Conservation (phyloP, 257 asterid genomes). For the Rauvolfia tetraphylla region DNA sequence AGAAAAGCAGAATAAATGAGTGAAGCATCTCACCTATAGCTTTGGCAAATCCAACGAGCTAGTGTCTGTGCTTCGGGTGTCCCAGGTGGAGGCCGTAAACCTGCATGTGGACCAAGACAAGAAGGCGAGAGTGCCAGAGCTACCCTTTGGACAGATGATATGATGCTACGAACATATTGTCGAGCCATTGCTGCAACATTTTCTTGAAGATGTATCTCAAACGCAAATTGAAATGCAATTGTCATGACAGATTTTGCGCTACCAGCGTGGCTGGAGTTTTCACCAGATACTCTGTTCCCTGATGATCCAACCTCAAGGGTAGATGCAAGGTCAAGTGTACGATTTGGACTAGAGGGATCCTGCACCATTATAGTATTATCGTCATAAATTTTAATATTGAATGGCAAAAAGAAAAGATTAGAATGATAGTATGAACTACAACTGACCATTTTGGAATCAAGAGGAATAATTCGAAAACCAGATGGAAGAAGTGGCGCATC, state of each 20-base stretch:
- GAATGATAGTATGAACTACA: neutral
- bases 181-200: constrained; percentile 85
- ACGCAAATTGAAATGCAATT: constrained; percentile 92
- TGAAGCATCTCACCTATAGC: constrained; percentile 61
- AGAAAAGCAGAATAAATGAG: neutral
- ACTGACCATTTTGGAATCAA: constrained; percentile 64
- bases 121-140: constrained; percentile 90
- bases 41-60: constrained; percentile 87
- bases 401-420: neutral
- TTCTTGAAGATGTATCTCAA: constrained; percentile 81
- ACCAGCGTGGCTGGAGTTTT: constrained; percentile 35
- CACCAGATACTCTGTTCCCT: constrained; percentile 44
- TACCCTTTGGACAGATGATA: constrained; percentile 95
- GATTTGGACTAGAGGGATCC: constrained; percentile 79
- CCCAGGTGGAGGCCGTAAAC: constrained; percentile 65
- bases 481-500: constrained; percentile 98
- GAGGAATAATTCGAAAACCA: constrained; percentile 92
- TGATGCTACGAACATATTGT: constrained; percentile 83
- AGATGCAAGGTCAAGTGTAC: constrained; percentile 92
- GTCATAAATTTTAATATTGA: neutral
- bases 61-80: constrained; percentile 86
- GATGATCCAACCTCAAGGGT: constrained; percentile 77
- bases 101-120: constrained; percentile 39
- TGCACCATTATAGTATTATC: constrained; percentile 17
- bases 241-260: constrained; percentile 85